phyloP scores from a whole-genome alignment of 2,329 filamentous ascomycete genomes.

The Ophiostoma triangulosporum region DNA sequence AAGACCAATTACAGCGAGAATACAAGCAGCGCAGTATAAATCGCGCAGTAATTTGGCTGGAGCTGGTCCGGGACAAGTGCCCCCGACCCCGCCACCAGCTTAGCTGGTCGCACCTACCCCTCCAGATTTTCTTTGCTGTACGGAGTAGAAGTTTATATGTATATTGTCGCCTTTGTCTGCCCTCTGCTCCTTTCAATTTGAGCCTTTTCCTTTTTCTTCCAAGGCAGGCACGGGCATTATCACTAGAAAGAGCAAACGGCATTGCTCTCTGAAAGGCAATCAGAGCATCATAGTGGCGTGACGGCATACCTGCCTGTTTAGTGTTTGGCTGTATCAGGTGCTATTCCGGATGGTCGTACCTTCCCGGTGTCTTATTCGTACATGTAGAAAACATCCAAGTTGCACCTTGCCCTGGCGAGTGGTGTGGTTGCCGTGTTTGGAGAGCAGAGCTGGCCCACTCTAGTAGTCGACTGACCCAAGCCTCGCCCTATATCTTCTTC shows the following conservation, averaged over 20 bases:
- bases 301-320: neutral
- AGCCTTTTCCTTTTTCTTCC: neutral
- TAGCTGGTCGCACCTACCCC: neutral
- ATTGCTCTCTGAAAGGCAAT: neutral
- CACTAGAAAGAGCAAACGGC: neutral
- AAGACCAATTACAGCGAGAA: neutral
- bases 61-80: neutral
- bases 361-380: too few species aligned
- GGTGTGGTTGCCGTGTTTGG: neutral
- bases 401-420: neutral
- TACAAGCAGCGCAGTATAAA: neutral
- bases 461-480: neutral
- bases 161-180: neutral
- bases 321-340: too few species aligned
- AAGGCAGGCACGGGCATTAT: neutral
- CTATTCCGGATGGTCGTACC: too few species aligned
- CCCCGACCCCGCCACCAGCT: neutral
- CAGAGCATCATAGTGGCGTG: neutral
- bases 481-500: neutral
- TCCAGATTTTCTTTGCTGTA: neutral
- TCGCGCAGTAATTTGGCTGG: neutral
- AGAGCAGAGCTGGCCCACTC: neutral
- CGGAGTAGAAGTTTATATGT: too few species aligned
- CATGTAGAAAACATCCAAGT: too few species aligned
- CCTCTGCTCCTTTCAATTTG: neutral